Evolutionary conservation across 208 protist genomes (phyloP).

Genomic region (Leptomonas seymouri): DNA sequence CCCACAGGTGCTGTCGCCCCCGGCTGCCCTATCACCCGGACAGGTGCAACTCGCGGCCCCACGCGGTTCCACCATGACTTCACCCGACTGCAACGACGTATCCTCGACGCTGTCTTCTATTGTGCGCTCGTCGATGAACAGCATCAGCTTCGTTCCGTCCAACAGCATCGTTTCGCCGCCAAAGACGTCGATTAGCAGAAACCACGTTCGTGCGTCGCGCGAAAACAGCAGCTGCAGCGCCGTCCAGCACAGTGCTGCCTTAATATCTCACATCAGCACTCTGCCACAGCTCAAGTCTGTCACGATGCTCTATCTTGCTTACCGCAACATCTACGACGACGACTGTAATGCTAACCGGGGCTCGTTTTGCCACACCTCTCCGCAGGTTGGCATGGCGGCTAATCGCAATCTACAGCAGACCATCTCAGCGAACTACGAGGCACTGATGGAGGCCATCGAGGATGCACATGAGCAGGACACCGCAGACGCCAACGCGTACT

Average conservation of each 20-base stretch:
- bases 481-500: conserved; percentile 54
- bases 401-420: conserved; percentile 35
- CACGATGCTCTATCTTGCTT: conserved; percentile 75
- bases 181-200: conserved; percentile 17
- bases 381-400: conserved; percentile 13
- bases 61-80: neutral
- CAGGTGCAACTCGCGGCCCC: neutral
- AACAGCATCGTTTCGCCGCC: conserved; percentile 6
- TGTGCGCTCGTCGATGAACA: conserved; percentile 38
- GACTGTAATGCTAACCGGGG: neutral
- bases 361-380: neutral
- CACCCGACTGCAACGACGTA: conserved; percentile 5
- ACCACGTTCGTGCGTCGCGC: conserved; percentile 3
- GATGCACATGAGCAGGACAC: conserved; percentile 32
- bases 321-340: conserved; percentile 47
- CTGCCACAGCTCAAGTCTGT: conserved; percentile 64
- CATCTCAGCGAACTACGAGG: conserved; percentile 42
- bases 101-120: conserved; percentile 41
- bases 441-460: conserved; percentile 55
- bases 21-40: neutral
- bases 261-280: conserved; percentile 9
- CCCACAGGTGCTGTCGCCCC: neutral
- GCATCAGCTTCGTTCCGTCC: conserved; percentile 30
- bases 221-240: conserved; percentile 7
- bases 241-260: neutral